Conservation (phyloP, 2,329 filamentous ascomycete species). For the Diplodia intermedia region DNA sequence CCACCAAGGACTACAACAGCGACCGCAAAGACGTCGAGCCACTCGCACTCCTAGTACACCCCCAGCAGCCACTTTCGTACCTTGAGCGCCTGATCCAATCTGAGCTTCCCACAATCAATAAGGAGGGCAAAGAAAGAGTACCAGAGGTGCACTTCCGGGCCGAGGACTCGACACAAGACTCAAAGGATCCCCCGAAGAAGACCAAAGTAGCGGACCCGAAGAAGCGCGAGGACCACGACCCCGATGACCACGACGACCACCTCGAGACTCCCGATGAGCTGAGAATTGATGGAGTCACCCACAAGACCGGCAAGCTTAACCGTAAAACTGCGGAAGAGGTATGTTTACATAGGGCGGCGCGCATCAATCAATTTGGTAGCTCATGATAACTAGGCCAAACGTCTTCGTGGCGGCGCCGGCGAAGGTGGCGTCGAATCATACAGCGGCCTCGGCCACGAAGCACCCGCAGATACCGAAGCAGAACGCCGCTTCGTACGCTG, state of each 20-base stretch:
- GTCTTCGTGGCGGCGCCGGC: slow-evolving; percentile 56
- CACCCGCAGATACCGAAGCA: slow-evolving; percentile 47
- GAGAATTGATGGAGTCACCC: slow-evolving; percentile 58
- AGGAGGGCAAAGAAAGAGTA: slow-evolving; percentile 69
- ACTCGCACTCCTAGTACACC: slow-evolving; percentile 83
- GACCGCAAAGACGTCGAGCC: slow-evolving; percentile 79
- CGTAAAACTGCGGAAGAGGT: slow-evolving; percentile 33
- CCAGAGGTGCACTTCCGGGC: slow-evolving; percentile 81
- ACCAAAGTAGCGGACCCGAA: slow-evolving; percentile 40
- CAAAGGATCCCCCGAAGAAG: slow-evolving; percentile 46
- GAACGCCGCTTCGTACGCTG: slow-evolving; percentile 79
- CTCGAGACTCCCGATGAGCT: slow-evolving; percentile 57
- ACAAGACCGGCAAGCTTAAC: slow-evolving; percentile 53
- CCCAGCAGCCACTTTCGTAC: slow-evolving; percentile 89
- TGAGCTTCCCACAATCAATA: slow-evolving; percentile 74
- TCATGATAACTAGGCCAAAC: slow-evolving; percentile 43
- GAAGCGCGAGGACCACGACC: slow-evolving; percentile 35
- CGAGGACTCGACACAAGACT: slow-evolving; percentile 72
- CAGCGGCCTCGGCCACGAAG: slow-evolving; percentile 72
- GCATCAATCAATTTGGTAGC: slow-evolving; percentile 34
- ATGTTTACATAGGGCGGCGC: neutral
- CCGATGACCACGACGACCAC: slow-evolving; percentile 43
- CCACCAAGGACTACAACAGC: slow-evolving; percentile 64
- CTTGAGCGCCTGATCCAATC: slow-evolving; percentile 88
- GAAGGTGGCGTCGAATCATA: slow-evolving; percentile 72